Evolutionary conservation across 1,284 basidiomycete species (phyloP).

Genomic region (Taiwanofungus camphoratus): DNA sequence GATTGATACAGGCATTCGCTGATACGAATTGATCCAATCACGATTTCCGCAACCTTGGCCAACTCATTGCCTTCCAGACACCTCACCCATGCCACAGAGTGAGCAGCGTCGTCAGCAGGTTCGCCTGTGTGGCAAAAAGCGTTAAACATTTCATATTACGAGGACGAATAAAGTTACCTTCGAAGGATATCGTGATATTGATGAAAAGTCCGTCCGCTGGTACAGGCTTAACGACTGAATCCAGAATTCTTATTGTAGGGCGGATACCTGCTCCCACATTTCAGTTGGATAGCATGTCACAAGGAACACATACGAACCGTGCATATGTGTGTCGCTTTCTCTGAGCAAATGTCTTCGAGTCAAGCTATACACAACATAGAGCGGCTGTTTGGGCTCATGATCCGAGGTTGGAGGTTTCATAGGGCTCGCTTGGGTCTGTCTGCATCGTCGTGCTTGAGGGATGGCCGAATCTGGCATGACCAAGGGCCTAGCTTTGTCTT

Average conservation of each 20-base stretch:
- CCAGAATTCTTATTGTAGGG: slow-evolving; percentile 37
- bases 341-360: slow-evolving; percentile 47
- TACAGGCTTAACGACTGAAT: slow-evolving; percentile 35
- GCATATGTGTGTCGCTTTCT: too few relatives aligned
- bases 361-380: slow-evolving; percentile 42
- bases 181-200: slow-evolving; percentile 47
- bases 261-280: slow-evolving; percentile 41
- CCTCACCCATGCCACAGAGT: slow-evolving; percentile 40
- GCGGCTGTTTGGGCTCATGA: slow-evolving; percentile 20
- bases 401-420: slow-evolving; percentile 6
- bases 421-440: neutral
- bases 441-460: slow-evolving; percentile 4
- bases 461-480: slow-evolving; percentile 14
- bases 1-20: slow-evolving; percentile 42
- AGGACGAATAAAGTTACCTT: slow-evolving; percentile 27
- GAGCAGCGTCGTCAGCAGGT: slow-evolving; percentile 45
- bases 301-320: too few relatives aligned
- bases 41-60: slow-evolving; percentile 42
- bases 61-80: slow-evolving; percentile 29
- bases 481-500: slow-evolving; percentile 13
- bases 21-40: slow-evolving; percentile 49
- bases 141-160: neutral
- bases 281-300: too few relatives aligned
- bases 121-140: slow-evolving; percentile 28
- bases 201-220: slow-evolving; percentile 44